Evolutionary conservation across 345 rosid species (phyloP).

Genomic region (Turritis glabra): DNA sequence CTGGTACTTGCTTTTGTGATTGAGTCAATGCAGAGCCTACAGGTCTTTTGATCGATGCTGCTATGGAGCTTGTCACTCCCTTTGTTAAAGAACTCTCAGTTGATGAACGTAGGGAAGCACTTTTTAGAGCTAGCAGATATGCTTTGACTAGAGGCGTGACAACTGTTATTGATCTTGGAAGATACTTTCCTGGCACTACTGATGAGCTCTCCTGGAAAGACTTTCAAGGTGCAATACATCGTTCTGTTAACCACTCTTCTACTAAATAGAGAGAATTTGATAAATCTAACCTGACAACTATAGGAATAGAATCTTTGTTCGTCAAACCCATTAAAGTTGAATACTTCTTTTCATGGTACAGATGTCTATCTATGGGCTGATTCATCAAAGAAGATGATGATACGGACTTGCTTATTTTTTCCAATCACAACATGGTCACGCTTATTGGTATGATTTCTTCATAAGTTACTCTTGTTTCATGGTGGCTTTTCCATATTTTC

Average conservation of each 20-base stretch:
- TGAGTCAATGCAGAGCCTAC: slow-evolving; percentile 63
- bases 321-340: background rate
- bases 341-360: slow-evolving; percentile 35
- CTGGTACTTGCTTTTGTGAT: slow-evolving; percentile 10
- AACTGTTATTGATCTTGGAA: slow-evolving; percentile 81
- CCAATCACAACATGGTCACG: slow-evolving; percentile 76
- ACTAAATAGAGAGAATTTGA: background rate
- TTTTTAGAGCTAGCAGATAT: slow-evolving; percentile 69
- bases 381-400: slow-evolving; percentile 68
- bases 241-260: background rate
- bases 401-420: slow-evolving; percentile 85
- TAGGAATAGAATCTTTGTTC: no score
- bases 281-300: background rate
- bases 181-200: slow-evolving; percentile 75
- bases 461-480: background rate
- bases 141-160: slow-evolving; percentile 86
- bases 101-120: slow-evolving; percentile 81
- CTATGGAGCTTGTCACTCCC: slow-evolving; percentile 64
- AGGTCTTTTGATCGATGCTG: slow-evolving; percentile 85
- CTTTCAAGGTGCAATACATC: slow-evolving; percentile 60
- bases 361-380: slow-evolving; percentile 92
- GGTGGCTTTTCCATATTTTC: no score
- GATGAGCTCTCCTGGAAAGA: slow-evolving; percentile 77
- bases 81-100: slow-evolving; percentile 64
- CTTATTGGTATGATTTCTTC: slow-evolving; percentile 55